phyloP scores from a whole-genome alignment of 306 rosid genomes.

The Nissolia schottii region DNA sequence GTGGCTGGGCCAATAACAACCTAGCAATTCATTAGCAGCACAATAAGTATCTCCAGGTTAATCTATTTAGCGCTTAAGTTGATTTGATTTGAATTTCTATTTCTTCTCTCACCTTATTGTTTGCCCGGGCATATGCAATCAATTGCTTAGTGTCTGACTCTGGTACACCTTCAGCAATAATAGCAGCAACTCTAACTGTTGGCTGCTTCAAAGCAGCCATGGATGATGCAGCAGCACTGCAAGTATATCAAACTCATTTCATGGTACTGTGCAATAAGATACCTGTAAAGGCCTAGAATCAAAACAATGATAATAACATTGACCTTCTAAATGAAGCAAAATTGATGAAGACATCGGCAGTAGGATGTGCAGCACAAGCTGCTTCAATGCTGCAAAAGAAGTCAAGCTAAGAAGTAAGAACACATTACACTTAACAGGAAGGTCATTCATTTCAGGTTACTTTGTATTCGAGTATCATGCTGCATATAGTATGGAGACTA shows the following conservation, averaged over 20 bases:
- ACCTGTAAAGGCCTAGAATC: not conserved
- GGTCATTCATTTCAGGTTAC: conserved; percentile 1
- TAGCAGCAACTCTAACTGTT: conserved; percentile 81
- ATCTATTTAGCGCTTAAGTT: not conserved
- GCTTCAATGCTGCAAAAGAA: conserved; percentile 70
- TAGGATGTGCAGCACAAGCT: conserved; percentile 88
- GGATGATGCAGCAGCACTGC: conserved; percentile 90
- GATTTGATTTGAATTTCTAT: conserved; percentile 1
- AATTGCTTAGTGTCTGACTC: conserved; percentile 81
- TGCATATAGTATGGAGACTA: not conserved
- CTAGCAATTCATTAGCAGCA: conserved; percentile 36
- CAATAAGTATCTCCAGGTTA: conserved; percentile 15
- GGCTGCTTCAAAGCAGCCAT: conserved; percentile 85
- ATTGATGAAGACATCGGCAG: conserved; percentile 92
- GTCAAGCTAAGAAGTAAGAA: conserved; percentile 16
- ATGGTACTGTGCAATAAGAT: not conserved
- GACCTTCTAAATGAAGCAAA: conserved; percentile 90
- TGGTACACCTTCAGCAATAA: conserved; percentile 96
- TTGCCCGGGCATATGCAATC: conserved; percentile 77
- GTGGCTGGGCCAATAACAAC: conserved; percentile 95
- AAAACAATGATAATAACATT: not conserved
- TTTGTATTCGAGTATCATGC: not conserved
- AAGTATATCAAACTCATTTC: conserved; percentile 18
- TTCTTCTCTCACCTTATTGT: conserved; percentile 63
- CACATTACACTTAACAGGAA: not conserved